Percentiles rank a stretch among this genome's conserved stretches.
Evolutionary conservation across 2,329 filamentous ascomycete genomes (phyloP).

Genomic region (Verticillium nonalfalfae): DNA sequence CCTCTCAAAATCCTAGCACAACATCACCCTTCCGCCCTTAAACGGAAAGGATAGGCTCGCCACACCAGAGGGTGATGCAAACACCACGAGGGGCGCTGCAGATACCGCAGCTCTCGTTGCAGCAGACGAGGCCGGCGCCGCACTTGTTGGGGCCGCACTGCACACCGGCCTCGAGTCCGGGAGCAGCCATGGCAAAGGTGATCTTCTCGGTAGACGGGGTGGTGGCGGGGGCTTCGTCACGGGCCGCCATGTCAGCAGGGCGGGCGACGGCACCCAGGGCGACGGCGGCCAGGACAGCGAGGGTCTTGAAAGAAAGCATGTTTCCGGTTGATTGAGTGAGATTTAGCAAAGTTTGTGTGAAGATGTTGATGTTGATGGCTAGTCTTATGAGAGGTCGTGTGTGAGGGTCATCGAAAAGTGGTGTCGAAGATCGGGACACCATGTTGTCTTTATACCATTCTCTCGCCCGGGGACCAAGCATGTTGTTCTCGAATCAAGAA

Average conservation of each 20-base stretch:
- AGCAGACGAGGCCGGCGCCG: conserved; percentile 9
- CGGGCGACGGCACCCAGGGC: not conserved
- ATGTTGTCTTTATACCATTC: no score
- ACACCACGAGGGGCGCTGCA: conserved; percentile 10
- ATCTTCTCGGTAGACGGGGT: not conserved
- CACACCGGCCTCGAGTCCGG: not conserved
- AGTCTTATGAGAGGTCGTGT: no score
- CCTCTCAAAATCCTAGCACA: no score
- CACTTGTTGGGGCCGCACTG: conserved; percentile 14
- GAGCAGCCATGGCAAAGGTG: not conserved
- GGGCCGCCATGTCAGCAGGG: not conserved
- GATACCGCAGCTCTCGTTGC: conserved; percentile 16
- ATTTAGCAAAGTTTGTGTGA: not conserved
- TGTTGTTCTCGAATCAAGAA: no score
- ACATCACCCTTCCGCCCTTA: not conserved
- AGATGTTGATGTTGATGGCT: not conserved
- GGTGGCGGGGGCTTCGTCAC: not conserved
- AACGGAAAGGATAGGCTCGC: not conserved
- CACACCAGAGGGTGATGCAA: conserved; percentile 13
- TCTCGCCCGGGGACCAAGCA: no score
- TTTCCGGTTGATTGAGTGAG: not conserved
- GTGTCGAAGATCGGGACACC: not conserved
- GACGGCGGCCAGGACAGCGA: not conserved
- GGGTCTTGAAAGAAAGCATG: not conserved
- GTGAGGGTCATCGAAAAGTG: not conserved